phyloP scores from a whole-genome alignment of 2,329 filamentous ascomycete species.

The Ceratocystis colombiana region DNA sequence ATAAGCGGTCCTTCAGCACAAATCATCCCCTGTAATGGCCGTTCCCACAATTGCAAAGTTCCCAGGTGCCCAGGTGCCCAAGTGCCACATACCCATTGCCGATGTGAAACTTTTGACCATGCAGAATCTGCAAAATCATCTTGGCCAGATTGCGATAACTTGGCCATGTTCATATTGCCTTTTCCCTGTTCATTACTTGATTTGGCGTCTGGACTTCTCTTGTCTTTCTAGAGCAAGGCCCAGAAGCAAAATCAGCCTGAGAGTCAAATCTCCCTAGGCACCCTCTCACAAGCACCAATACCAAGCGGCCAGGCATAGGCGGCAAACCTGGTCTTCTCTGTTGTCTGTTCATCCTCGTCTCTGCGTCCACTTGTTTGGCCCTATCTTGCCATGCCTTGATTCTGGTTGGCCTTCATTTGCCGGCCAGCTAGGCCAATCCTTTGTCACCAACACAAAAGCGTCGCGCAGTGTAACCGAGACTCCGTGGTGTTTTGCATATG shows the following conservation, averaged over 20 bases:
- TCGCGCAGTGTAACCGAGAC: constrained; percentile 2
- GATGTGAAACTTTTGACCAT: constrained; percentile 4
- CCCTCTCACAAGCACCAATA: constrained; percentile 12
- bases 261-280: neutral
- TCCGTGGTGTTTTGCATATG: constrained; percentile 8
- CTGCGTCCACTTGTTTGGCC: constrained; percentile 2
- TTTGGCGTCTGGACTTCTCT: neutral
- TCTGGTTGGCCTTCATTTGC: neutral
- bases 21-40: too few species aligned
- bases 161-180: neutral
- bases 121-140: constrained; percentile 6
- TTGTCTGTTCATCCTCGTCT: neutral
- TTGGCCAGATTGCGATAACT: neutral
- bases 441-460: neutral
- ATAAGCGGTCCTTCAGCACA: too few species aligned
- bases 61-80: neutral
- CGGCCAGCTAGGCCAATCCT: neutral
- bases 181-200: neutral
- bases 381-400: neutral
- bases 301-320: too few species aligned
- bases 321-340: too few species aligned
- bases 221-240: neutral
- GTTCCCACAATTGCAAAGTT: neutral
- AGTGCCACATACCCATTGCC: neutral
- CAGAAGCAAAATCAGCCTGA: neutral